Percentiles rank a stretch among this genome's conserved stretches.
Conservation (phyloP, 2,329 filamentous ascomycete genomes). For the Colletotrichum acutatum region DNA sequence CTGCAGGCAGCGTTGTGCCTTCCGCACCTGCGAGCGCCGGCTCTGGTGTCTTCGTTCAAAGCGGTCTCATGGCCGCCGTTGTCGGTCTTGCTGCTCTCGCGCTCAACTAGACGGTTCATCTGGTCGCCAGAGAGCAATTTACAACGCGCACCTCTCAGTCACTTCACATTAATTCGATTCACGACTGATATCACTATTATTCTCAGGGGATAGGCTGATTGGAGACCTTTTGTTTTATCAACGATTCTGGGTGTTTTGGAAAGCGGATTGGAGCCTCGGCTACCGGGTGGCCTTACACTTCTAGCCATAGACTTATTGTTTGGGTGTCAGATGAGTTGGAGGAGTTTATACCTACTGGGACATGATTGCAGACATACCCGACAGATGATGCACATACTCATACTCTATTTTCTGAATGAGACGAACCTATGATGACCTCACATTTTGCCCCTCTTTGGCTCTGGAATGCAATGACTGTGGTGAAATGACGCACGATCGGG, state of each 20-base stretch:
- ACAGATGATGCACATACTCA: conserved; percentile 33
- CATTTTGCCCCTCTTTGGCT: not conserved
- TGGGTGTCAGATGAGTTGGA: conserved; percentile 12
- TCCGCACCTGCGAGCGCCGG: conserved; percentile 45
- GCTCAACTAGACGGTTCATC: conserved; percentile 40
- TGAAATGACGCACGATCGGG: not conserved
- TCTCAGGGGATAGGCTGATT: conserved; percentile 42
- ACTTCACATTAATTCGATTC: conserved; percentile 34
- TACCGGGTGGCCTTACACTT: conserved; percentile 36
- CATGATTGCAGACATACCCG: conserved; percentile 26
- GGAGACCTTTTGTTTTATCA: conserved; percentile 35
- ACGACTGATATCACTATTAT: conserved; percentile 36
- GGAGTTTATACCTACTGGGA: conserved; percentile 31
- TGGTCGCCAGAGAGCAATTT: not conserved
- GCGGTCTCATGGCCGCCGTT: conserved; percentile 52
- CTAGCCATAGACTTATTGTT: conserved; percentile 26
- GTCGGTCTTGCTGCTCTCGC: conserved; percentile 53
- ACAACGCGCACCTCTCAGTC: conserved; percentile 1
- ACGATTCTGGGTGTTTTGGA: conserved; percentile 11
- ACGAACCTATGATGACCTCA: conserved; percentile 32
- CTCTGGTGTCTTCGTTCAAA: conserved; percentile 49
- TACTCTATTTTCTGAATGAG: conserved; percentile 28
- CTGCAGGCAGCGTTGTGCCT: conserved; percentile 39
- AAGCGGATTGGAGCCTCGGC: conserved; percentile 25
- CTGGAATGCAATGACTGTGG: conserved; percentile 11